Base-by-base conservation (phyloP, 2,329 filamentous ascomycete genomes). In the Capronia epimyces region DNA sequence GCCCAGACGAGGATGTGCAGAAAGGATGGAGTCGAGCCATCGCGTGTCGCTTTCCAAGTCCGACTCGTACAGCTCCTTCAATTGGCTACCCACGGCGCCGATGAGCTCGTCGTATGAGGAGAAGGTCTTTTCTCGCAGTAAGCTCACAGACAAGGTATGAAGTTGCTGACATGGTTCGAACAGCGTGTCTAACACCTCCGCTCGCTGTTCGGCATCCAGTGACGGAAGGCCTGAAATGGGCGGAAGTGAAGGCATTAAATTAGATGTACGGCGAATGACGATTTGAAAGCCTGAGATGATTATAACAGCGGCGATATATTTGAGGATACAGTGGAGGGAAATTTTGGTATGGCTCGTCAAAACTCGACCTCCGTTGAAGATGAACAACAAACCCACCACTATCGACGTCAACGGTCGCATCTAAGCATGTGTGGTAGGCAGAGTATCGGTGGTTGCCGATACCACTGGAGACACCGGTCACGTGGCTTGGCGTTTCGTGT, bases 1-100 rank as follows among this genome's bases (percentile, higher is more conserved):
- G 10, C 90, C 90, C 7, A 96, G 78, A 2, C 90, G 80, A 1
- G 90, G 90, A 67, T 96, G 90, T 7, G 87, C 84, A 45, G 81
- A 82, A 1, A 96, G 74, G 51, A 95, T 90, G 13, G 75, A 74
- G 37, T 88, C 79, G 0, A 96, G 76, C 53, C 75, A 79, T 43
- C 71, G 63, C 5, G 72, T 76, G 54, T 82, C 76, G 31, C 71
- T 71, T 16, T 73, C 68, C 6, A 69, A 75, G 24, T 67, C 66
- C 6, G 75, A 76, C 3, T 76, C 73, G 7, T 77, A 74, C 2
- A 90, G 75, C 1, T 75, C 73, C 9, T 75, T 75, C 46, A 95
- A 76, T 60, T 83, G 77, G 8, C 74, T 65, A 15, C 82, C 79
- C 36, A 93, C 76, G 37, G 80, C 76, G 41, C 79, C 73, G 63